Conservation (phyloP, 495 filamentous ascomycete species). For the Penicillium crystallinum region DNA sequence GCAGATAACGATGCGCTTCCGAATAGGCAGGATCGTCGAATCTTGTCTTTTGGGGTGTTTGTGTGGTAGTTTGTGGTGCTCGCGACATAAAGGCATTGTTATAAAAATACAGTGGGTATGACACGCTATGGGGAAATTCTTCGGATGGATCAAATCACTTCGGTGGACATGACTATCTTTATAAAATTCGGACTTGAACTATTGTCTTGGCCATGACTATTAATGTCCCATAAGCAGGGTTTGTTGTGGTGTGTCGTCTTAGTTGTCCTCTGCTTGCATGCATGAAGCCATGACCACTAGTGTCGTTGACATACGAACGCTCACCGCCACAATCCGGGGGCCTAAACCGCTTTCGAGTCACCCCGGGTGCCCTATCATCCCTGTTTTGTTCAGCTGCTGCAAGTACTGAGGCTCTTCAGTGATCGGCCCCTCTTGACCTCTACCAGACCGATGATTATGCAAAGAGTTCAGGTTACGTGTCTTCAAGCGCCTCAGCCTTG, state of each 20-base stretch:
- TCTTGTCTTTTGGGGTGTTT: background rate
- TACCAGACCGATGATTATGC: background rate
- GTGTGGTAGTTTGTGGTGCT: background rate
- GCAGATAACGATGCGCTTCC: constrained; percentile 26
- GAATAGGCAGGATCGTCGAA: background rate
- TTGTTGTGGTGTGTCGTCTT: background rate
- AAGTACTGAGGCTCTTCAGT: background rate
- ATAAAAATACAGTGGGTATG: background rate
- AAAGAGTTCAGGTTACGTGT: background rate
- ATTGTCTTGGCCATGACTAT: too few relatives aligned
- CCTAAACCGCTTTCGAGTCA: background rate
- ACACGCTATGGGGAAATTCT: background rate
- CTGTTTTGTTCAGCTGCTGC: background rate
- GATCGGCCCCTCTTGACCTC: background rate
- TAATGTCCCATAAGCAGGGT: background rate
- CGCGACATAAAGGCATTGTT: background rate
- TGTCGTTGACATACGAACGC: background rate
- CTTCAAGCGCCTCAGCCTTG: background rate
- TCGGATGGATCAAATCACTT: background rate
- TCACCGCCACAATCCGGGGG: background rate
- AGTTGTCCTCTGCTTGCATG: background rate
- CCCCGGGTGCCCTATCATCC: background rate
- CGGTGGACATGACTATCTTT: background rate
- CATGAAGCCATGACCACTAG: background rate
- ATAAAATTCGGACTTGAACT: background rate